These are phyloP conservation scores for Hypericum androsaemum DNA, from an alignment of 345 rosid genomes.

Conservation along the genomic window DNA sequence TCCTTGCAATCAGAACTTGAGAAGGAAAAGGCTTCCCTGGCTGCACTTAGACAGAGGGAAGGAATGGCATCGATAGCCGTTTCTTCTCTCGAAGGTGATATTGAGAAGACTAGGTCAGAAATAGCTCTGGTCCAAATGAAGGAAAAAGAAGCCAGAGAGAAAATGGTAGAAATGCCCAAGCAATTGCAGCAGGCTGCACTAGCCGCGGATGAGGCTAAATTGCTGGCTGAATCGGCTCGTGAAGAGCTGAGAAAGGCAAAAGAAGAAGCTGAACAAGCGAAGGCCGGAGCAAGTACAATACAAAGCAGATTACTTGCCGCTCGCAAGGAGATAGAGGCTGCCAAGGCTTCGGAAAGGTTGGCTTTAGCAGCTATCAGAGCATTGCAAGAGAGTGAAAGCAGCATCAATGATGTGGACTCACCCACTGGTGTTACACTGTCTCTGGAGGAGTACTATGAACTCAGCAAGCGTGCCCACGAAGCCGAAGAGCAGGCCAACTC, in stretches of 20 bases:
- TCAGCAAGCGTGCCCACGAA: conserved; percentile 69
- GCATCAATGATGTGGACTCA: conserved; percentile 26
- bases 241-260: conserved; percentile 65
- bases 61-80: conserved; percentile 75
- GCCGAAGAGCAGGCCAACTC: conserved; percentile 66
- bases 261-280: conserved; percentile 80
- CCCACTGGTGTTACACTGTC: conserved; percentile 58
- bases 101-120: conserved; percentile 51
- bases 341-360: conserved; percentile 73
- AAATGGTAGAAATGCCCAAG: conserved; percentile 56
- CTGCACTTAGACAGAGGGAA: conserved; percentile 60
- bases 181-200: conserved; percentile 59
- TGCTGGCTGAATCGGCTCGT: conserved; percentile 47
- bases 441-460: conserved; percentile 76
- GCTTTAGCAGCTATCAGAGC: conserved; percentile 86
- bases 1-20: conserved; percentile 63
- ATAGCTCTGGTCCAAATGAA: conserved; percentile 44
- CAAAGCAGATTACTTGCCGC: conserved; percentile 64
- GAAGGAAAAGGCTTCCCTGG: conserved; percentile 48
- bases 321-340: conserved; percentile 76
- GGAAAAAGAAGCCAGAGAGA: conserved; percentile 58
- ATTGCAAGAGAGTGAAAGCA: conserved; percentile 69
- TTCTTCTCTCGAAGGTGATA: conserved; percentile 67
- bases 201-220: conserved; percentile 76
- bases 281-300: conserved; percentile 61